Evolutionary conservation across 2,329 filamentous ascomycete genomes (phyloP), one percentile per base, ranked within the genome.

Genomic region (Botrytis tulipae): DNA sequence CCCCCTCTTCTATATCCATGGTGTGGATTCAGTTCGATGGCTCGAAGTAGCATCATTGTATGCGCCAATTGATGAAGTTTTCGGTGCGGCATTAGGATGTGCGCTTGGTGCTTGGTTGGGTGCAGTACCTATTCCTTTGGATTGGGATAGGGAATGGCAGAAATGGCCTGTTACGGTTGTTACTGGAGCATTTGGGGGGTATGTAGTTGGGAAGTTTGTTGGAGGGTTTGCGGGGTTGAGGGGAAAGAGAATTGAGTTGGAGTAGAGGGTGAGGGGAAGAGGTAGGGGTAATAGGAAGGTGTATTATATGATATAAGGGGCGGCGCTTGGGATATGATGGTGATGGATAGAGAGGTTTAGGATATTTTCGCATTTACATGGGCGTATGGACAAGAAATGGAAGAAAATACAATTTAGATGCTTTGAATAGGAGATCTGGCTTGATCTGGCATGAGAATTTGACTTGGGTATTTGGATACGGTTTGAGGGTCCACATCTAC

Each of bases 121-220:
- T 5, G 96, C 96, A 12, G 90, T 98, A 71, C 96, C 97, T 0
- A 98, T 99, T 78, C 96, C 96, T 2, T 85, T 99, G 77, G 96
- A 99, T 82, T 98, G 95, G 95, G 96, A 99, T 82, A 90, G 96
- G n/a, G 94, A 97, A 78, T 99, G 96, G 96, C 96, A 99, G 88
- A 93, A 92, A 82, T 99, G 95, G 93, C 96, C 96, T 0, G 91
- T 98, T 66, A 99, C 96, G 0, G 92, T 99, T 74, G 83, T 98
- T 7, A 90, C 89, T 2, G 96, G 96, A 4, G 86, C 92, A 29
- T 98, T 97, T 82, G 83, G 89, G 9, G 96, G 96, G 1, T 94
- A 93, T 82, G 86, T 89, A 1, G 77, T 93, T 20, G 94, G 94
- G 1, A 91, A 92, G 80, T 79, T 89, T 72, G 76, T 90, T 29